Evolutionary conservation across 257 asterid species (phyloP).

Genomic region (Nicotiana otophora): DNA sequence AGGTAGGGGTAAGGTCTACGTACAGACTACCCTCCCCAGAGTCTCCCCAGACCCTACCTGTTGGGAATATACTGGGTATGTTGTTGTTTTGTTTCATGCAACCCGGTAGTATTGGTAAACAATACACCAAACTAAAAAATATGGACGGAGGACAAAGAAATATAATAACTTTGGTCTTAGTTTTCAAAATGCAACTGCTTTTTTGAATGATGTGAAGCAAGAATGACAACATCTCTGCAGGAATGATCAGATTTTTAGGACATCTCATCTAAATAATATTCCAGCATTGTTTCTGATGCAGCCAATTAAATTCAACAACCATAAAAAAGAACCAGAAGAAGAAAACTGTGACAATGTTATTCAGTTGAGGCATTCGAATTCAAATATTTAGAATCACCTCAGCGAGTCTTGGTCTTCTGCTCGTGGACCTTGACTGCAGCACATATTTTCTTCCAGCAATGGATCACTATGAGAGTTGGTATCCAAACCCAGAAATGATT

Average conservation of each 20-base stretch:
- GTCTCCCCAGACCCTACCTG: no score
- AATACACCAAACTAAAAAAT: not conserved
- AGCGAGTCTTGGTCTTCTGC: conserved; percentile 55
- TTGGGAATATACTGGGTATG: no score
- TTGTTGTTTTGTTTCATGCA: no score
- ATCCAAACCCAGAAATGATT: conserved; percentile 77
- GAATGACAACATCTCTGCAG: not conserved
- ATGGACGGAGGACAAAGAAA: not conserved
- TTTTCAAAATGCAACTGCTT: not conserved
- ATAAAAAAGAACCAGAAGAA: not conserved
- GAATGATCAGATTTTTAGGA: not conserved
- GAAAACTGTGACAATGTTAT: not conserved
- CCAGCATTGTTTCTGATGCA: not conserved
- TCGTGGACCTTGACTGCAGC: conserved; percentile 48
- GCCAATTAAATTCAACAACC: not conserved
- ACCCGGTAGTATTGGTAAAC: not conserved
- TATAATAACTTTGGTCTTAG: not conserved
- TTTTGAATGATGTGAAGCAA: not conserved
- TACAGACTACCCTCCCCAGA: no score
- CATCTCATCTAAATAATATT: not conserved
- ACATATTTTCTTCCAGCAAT: conserved; percentile 75
- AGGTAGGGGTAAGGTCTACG: no score
- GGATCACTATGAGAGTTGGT: conserved; percentile 51
- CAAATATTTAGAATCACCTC: conserved; percentile 9
- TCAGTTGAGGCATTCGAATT: conserved; percentile 3